These are phyloP conservation scores for Sporothrix pallida DNA, from an alignment of 2,329 filamentous ascomycete species.

Conservation along the genomic window DNA sequence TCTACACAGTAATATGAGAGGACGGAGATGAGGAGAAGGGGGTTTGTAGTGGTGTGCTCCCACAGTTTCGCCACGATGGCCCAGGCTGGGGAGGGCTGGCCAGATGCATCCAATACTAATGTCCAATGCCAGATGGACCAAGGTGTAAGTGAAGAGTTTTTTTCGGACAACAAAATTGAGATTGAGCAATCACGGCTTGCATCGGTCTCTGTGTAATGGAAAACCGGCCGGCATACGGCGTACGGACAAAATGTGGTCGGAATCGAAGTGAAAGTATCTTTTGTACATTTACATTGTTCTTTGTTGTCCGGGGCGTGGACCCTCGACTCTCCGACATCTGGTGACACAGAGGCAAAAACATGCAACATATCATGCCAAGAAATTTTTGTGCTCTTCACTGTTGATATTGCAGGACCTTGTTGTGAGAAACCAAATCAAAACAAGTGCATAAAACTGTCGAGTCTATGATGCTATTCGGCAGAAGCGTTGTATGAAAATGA, in stretches of 20 bases:
- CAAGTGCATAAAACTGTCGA: no score
- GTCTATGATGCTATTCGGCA: slow-evolving; percentile 18
- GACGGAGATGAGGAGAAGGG: background rate
- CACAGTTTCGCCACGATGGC: slow-evolving; percentile 13
- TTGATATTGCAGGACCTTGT: slow-evolving; percentile 11
- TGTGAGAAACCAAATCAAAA: background rate
- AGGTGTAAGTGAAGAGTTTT: slow-evolving; percentile 9
- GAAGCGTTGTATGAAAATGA: background rate
- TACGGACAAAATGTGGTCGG: no score
- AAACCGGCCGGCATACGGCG: background rate
- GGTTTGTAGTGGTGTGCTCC: background rate
- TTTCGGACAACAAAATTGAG: background rate
- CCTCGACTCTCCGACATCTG: no score
- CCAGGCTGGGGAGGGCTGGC: background rate
- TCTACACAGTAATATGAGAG: background rate
- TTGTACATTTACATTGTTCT: background rate
- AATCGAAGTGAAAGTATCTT: no score
- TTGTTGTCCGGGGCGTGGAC: background rate
- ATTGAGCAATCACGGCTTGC: background rate
- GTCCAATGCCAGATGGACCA: background rate
- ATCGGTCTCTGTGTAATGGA: background rate
- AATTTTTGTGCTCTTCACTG: background rate
- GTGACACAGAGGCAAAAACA: background rate
- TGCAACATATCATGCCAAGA: background rate
- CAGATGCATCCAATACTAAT: slow-evolving; percentile 1